Percentiles rank a stretch among this genome's conserved stretches.
phyloP scores from a whole-genome alignment of 306 rosid species.

The Cucumis melo region DNA sequence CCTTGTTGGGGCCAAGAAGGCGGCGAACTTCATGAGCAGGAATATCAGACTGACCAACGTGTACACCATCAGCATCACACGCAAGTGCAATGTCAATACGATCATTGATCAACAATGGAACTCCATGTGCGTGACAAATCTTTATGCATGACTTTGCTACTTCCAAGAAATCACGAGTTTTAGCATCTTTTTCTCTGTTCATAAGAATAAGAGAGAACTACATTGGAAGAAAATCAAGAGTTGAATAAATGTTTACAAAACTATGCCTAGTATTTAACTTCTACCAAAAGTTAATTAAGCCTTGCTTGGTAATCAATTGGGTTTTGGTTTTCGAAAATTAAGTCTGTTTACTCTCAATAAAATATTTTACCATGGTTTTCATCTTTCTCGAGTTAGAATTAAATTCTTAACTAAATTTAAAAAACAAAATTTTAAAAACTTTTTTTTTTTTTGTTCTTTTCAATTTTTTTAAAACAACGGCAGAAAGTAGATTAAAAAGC shows the following conservation, averaged over 20 bases:
- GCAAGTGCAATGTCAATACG: conserved; percentile 81
- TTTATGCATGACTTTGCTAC: conserved; percentile 61
- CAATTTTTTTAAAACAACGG: too few relatives aligned
- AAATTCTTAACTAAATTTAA: too few relatives aligned
- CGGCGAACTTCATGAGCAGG: conserved; percentile 41
- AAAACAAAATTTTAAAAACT: too few relatives aligned
- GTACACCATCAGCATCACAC: conserved; percentile 88
- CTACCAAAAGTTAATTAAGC: background rate
- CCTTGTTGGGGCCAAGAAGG: conserved; percentile 69
- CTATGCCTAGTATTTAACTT: background rate
- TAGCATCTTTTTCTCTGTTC: conserved; percentile 73
- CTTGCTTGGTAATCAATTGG: too few relatives aligned
- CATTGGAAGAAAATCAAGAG: background rate
- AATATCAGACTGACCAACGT: conserved; percentile 93
- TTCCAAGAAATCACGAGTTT: conserved; percentile 57
- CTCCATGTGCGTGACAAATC: conserved; percentile 57
- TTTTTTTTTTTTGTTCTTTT: too few relatives aligned
- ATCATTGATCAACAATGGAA: conserved; percentile 73
- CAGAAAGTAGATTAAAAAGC: too few relatives aligned
- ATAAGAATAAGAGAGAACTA: background rate
- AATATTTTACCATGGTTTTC: too few relatives aligned
- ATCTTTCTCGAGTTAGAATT: too few relatives aligned
- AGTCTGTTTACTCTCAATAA: too few relatives aligned
- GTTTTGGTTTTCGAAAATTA: too few relatives aligned
- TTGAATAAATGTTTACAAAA: background rate